Evolutionary conservation across 2,329 filamentous ascomycete species (phyloP), one percentile per base, ranked within the genome.

Genomic region (Macroventuria anomochaeta): DNA sequence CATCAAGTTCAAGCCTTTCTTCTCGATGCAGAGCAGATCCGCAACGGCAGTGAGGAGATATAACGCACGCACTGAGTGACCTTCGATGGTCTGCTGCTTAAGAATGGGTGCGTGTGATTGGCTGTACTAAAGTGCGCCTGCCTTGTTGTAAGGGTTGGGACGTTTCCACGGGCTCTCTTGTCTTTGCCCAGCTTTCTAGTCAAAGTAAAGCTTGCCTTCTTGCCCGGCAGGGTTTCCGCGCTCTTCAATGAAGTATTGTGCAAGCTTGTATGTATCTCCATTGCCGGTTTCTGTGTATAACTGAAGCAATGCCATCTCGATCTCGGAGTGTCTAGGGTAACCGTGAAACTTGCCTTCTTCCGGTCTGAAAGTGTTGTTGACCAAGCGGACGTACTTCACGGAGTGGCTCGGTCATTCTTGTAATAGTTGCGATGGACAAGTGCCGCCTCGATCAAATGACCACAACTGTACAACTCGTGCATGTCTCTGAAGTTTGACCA

Each of bases 401-500:
- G n/a, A 87, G 78, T 0, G 82, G 80, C 10, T 78, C 76, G 63
- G 42, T 80, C 72, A 55, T 84, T 84, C 25, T 77, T 72, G 62
- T 82, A 85, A 34, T 80, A 75, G 2, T 79, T 70, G n/a, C 77
- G 68, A 54, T 56, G 57, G 18, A 53, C 57, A 10, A 59, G 50
- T 2, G 57, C 53, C 23, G 53, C 57, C 33, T 87, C 85, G 40
- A 86, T 85, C 10, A 88, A 70, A 67, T 88, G 85, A 0, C 85
- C 84, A 8, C 80, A 80, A 57, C 86, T 86, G 63, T 73, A 84
- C 76, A 88, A 69, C 67, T 87, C 85, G 71, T 87, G 84, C 72
- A 85, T 79, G 67, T 88, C 85, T 40, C 83, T 70, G 7, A 88
- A 57, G 59, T 87, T 87, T 0, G 81, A 79, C 74, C 83, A 87